A percentile compares a stretch with the other conserved stretches of the same genome.
Conservation (phyloP, 805 yeast species). For the Metschnikowia orientalis region DNA sequence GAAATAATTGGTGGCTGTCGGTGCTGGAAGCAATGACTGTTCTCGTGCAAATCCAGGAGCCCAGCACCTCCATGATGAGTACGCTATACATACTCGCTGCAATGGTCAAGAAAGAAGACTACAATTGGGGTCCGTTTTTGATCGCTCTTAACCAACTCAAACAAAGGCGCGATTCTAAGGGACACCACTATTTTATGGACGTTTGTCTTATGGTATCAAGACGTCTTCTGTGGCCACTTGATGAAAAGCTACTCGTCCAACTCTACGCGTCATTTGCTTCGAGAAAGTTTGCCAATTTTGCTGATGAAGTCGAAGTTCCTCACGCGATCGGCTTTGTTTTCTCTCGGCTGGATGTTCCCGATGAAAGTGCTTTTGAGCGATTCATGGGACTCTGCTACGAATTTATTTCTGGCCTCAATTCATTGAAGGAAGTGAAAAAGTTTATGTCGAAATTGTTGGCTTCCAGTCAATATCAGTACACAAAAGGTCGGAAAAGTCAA, state of each 20-base stretch:
- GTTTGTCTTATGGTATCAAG: conserved; percentile 24
- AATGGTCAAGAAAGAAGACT: conserved; percentile 10
- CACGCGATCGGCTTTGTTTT: conserved; percentile 20
- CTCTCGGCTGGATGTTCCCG: conserved; percentile 27
- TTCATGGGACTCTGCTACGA: conserved; percentile 34
- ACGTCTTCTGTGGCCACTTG: conserved; percentile 28
- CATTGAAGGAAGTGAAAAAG: conserved; percentile 24
- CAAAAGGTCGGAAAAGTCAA: conserved; percentile 22
- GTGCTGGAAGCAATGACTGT: conserved; percentile 20
- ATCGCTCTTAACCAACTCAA: conserved; percentile 18
- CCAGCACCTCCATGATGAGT: conserved; percentile 16
- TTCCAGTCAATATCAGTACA: conserved; percentile 34
- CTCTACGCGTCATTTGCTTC: conserved; percentile 29
- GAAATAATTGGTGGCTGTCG: conserved; percentile 26
- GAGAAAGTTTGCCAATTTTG: conserved; percentile 34
- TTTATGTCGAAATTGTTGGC: conserved; percentile 34
- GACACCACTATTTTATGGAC: conserved; percentile 27
- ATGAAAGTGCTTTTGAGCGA: conserved; percentile 27
- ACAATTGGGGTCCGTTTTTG: conserved; percentile 26
- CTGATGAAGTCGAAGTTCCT: conserved; percentile 29
- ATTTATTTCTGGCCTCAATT: conserved; percentile 25
- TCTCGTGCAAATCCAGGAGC: conserved; percentile 8
- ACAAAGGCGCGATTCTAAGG: conserved; percentile 14
- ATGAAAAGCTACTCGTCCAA: conserved; percentile 29
- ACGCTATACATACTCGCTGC: conserved; percentile 16